These are phyloP conservation scores for Glonium stellatum DNA, from an alignment of 495 filamentous ascomycete species.

Conservation along the genomic window DNA sequence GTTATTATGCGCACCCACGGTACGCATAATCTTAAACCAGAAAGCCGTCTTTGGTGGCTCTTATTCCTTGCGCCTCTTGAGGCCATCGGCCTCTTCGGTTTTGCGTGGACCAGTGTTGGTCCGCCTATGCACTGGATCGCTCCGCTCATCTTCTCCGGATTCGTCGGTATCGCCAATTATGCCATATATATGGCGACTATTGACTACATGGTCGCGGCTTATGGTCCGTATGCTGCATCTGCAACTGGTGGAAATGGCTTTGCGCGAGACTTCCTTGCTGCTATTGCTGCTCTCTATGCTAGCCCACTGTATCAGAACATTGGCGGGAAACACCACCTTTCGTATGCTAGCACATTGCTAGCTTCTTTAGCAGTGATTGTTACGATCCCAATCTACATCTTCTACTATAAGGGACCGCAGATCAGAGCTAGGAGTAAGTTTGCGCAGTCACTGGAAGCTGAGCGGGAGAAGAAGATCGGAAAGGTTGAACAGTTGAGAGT, in stretches of 20 bases:
- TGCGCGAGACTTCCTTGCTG: constrained; percentile 72
- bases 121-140: constrained; percentile 56
- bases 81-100: constrained; percentile 53
- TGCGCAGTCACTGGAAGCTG: constrained; percentile 31
- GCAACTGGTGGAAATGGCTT: constrained; percentile 68
- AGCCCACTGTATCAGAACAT: constrained; percentile 12
- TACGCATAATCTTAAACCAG: constrained; percentile 48
- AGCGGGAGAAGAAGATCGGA: constrained; percentile 6
- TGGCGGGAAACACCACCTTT: constrained; percentile 17
- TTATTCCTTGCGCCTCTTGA: constrained; percentile 49
- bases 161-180: constrained; percentile 61
- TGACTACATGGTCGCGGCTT: constrained; percentile 72
- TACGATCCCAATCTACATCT: constrained; percentile 44
- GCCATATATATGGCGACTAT: constrained; percentile 70
- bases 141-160: constrained; percentile 54
- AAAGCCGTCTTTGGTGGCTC: constrained; percentile 52
- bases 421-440: constrained; percentile 44
- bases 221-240: constrained; percentile 67
- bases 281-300: constrained; percentile 26
- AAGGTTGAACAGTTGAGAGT: neutral
- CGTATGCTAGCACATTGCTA: constrained; percentile 43
- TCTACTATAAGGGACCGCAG: constrained; percentile 46
- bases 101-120: constrained; percentile 53
- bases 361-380: constrained; percentile 41
- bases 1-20: constrained; percentile 43